phyloP scores from a whole-genome alignment of 2,329 filamentous ascomycete genomes.

The Aspergillus fischeri region DNA sequence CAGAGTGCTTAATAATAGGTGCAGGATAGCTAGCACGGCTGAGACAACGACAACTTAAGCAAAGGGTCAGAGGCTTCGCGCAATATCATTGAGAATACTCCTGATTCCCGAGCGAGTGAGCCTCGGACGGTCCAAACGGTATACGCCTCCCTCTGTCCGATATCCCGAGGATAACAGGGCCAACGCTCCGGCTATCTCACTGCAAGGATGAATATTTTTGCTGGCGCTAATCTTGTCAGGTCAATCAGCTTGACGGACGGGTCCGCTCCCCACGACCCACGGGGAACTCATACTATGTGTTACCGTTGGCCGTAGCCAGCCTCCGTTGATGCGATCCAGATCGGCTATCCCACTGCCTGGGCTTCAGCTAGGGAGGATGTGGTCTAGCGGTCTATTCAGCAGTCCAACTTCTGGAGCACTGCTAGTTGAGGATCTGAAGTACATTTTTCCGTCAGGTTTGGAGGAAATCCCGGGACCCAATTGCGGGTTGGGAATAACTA shows the following conservation, averaged over 20 bases:
- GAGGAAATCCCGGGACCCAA: too few species aligned
- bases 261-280: not conserved
- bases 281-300: slow-evolving; percentile 1
- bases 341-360: slow-evolving; percentile 6
- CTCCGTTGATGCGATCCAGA: slow-evolving; percentile 7
- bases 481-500: not conserved
- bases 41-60: not conserved
- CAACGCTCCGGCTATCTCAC: not conserved
- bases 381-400: not conserved
- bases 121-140: not conserved
- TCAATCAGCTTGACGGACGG: not conserved
- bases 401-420: not conserved
- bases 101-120: not conserved
- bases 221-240: not conserved
- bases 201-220: not conserved
- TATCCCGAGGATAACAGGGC: slow-evolving; percentile 6
- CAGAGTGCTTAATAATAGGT: not conserved
- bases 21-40: not conserved
- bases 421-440: not conserved
- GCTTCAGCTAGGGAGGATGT: not conserved
- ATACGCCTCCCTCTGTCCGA: slow-evolving; percentile 2
- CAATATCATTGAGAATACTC: not conserved
- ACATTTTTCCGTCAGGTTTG: not conserved
- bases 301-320: slow-evolving; percentile 5
- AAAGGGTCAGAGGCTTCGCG: not conserved